Conservation (phyloP, 768 basidiomycete species). For the Rhodotorula sphaerocarpa region DNA sequence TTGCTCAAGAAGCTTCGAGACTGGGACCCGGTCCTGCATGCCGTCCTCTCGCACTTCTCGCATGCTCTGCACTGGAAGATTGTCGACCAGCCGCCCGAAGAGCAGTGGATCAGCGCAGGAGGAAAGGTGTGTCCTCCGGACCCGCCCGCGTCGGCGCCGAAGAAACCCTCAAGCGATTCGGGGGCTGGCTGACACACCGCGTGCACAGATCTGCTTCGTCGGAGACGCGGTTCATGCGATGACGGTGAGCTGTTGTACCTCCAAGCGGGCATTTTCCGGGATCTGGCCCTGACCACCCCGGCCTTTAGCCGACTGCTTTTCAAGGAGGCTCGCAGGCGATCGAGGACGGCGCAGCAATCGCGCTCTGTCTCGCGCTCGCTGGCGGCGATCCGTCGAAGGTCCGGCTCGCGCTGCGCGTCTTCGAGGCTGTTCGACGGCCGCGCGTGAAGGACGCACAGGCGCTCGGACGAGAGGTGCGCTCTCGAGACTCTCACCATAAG, state of each 20-base stretch:
- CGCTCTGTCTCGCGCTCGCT: slow-evolving; percentile 23
- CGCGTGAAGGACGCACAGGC: not conserved
- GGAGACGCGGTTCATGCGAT: slow-evolving; percentile 20
- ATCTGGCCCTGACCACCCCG: not conserved
- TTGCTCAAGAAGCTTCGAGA: not conserved
- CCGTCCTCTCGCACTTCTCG: slow-evolving; percentile 12
- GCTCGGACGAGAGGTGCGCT: slow-evolving; percentile 6
- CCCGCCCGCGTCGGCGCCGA: no score
- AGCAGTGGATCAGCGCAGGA: slow-evolving; percentile 19
- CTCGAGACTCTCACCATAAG: no score
- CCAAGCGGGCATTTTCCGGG: not conserved
- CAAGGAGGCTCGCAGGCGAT: slow-evolving; percentile 31
- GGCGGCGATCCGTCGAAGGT: slow-evolving; percentile 4
- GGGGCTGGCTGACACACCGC: no score
- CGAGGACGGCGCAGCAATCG: slow-evolving; percentile 31
- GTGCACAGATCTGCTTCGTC: slow-evolving; percentile 9
- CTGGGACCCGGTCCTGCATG: slow-evolving; percentile 27
- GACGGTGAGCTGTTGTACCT: not conserved
- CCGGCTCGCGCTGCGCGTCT: slow-evolving; percentile 7
- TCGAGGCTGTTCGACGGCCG: slow-evolving; percentile 18
- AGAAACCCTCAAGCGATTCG: no score
- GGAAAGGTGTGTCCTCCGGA: slow-evolving; percentile 23
- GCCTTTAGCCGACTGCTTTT: slow-evolving; percentile 21
- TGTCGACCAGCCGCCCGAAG: slow-evolving; percentile 14
- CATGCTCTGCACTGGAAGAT: slow-evolving; percentile 27